Conservation (phyloP, 768 basidiomycete species). For the Amanita exitialis region DNA sequence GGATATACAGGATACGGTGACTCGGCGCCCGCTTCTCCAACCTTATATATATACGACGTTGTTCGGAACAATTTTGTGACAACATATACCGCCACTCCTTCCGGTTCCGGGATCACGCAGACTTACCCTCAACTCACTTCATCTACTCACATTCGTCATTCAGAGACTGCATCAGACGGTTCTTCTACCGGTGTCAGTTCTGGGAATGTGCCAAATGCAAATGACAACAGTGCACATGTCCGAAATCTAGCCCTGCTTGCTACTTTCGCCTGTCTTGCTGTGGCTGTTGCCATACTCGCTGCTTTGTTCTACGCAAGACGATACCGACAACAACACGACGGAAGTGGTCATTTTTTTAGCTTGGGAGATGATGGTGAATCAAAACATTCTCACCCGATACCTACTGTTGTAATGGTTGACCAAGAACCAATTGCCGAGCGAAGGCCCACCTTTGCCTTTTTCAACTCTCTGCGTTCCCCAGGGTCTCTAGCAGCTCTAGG, state of each 20-base stretch:
- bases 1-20: constrained; percentile 33
- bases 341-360: background rate
- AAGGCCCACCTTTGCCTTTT: constrained; percentile 8
- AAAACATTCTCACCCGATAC: constrained; percentile 25
- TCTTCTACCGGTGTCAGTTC: background rate
- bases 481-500: background rate
- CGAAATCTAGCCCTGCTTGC: background rate
- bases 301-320: background rate
- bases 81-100: constrained; percentile 31
- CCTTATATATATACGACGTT: constrained; percentile 44
- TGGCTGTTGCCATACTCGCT: background rate
- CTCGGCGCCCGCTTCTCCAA: constrained; percentile 41
- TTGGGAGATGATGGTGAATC: constrained; percentile 19
- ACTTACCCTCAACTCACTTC: background rate
- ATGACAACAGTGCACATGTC: background rate
- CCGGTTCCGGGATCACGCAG: constrained; percentile 17
- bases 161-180: constrained; percentile 15
- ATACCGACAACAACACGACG: constrained; percentile 5
- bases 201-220: background rate
- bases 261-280: background rate
- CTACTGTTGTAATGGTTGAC: constrained; percentile 17
- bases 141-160: constrained; percentile 8
- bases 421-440: constrained; percentile 7
- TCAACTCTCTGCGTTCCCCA: background rate
- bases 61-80: constrained; percentile 31